phyloP scores from a whole-genome alignment of 2,329 filamentous ascomycete species.

The Aschersonia sp. region DNA sequence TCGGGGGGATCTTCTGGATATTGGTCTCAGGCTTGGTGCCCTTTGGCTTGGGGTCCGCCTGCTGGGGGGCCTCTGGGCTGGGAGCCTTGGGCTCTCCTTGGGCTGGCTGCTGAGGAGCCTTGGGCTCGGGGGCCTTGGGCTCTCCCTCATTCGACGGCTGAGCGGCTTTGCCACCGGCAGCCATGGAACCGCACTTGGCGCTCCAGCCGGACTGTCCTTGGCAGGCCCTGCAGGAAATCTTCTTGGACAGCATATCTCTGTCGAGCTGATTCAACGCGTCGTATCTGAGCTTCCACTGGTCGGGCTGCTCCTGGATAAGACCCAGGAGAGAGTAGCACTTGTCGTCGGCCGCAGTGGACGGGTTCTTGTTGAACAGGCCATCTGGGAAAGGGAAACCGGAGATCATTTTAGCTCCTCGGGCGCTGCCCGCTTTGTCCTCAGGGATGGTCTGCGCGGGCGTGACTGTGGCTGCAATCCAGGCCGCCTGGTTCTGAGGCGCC shows the following conservation, averaged over 20 bases:
- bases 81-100: no score
- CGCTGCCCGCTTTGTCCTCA: not conserved
- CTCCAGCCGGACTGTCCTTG: not conserved
- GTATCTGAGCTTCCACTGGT: not conserved
- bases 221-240: not conserved
- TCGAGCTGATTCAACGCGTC: no score
- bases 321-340: not conserved
- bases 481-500: not conserved
- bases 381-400: no score
- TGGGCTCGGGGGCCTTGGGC: no score
- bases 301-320: not conserved
- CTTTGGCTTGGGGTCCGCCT: no score
- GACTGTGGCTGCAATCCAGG: not conserved
- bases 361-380: not conserved
- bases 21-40: not conserved
- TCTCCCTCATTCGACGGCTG: not conserved
- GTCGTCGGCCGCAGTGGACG: no score
- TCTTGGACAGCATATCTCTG: not conserved
- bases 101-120: no score
- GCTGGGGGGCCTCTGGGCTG: no score
- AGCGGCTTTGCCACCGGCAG: no score
- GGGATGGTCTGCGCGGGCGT: not conserved
- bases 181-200: not conserved
- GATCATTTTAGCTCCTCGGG: no score
- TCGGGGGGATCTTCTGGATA: not conserved